Evolutionary conservation across 805 yeast genomes (phyloP).

Genomic region (Candida boidinii): DNA sequence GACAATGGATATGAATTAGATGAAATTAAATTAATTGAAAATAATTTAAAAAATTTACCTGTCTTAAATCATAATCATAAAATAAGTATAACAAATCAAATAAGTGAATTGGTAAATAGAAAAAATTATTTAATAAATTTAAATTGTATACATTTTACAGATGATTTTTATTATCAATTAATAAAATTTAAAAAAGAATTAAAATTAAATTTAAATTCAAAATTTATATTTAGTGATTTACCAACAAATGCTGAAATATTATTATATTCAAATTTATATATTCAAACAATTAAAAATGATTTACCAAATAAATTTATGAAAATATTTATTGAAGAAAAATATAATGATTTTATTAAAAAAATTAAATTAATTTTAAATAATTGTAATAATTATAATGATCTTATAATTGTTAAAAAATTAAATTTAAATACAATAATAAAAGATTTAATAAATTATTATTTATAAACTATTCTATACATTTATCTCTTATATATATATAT

Average conservation of each 20-base stretch:
- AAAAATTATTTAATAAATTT: slow-evolving; percentile 22
- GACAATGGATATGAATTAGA: slow-evolving; percentile 17
- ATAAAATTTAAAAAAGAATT: slow-evolving; percentile 1
- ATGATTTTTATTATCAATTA: slow-evolving; percentile 4
- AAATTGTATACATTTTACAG: slow-evolving; percentile 16
- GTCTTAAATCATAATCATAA: slow-evolving; percentile 19
- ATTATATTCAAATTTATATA: slow-evolving; percentile 29
- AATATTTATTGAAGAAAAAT: slow-evolving; percentile 24
- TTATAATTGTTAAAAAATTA: too few species aligned
- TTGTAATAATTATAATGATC: too few species aligned
- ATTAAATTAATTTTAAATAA: too few species aligned
- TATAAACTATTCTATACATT: background rate
- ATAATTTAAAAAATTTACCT: slow-evolving; percentile 17
- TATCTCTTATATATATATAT: background rate
- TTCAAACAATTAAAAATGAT: slow-evolving; percentile 20
- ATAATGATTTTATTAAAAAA: too few species aligned
- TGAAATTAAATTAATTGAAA: slow-evolving; percentile 18
- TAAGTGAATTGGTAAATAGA: slow-evolving; percentile 15
- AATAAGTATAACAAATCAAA: slow-evolving; percentile 13
- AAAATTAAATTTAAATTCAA: background rate
- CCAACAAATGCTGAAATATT: slow-evolving; percentile 27
- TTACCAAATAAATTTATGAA: slow-evolving; percentile 34
- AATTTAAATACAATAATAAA: too few species aligned
- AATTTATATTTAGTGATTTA: slow-evolving; percentile 11
- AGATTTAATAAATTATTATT: too few species aligned